Evolutionary conservation across 2,329 filamentous ascomycete genomes (phyloP).

Genomic region (Metarhizium anisopliae): DNA sequence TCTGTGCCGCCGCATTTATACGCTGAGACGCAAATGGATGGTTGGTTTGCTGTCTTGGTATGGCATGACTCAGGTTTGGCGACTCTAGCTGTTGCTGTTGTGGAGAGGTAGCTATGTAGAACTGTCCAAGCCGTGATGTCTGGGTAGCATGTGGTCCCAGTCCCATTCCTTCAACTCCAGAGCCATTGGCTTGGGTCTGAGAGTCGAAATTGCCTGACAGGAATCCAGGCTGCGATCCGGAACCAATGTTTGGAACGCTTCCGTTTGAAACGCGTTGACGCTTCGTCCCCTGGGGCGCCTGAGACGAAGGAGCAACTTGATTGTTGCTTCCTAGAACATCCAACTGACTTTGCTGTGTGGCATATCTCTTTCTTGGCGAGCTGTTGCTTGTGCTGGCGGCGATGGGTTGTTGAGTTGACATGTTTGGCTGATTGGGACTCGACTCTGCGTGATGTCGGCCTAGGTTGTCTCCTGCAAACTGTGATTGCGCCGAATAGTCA

Average conservation of each 20-base stretch:
- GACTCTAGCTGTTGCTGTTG: neutral
- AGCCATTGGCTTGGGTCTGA: neutral
- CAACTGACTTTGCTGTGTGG: neutral
- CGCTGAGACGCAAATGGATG: neutral
- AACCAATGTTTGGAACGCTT: neutral
- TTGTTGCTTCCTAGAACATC: neutral
- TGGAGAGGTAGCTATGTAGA: neutral
- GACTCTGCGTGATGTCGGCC: neutral
- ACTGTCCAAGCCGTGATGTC: neutral
- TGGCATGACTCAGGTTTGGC: neutral
- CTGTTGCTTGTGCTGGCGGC: neutral
- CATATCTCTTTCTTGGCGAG: conserved; percentile 3
- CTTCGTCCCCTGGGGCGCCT: neutral
- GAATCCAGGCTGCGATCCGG: neutral
- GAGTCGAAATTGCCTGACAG: neutral
- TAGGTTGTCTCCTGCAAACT: neutral
- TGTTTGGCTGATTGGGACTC: neutral
- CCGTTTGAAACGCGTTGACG: neutral
- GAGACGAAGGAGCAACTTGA: neutral
- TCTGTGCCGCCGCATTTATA: neutral
- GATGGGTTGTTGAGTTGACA: neutral
- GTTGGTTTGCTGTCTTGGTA: neutral
- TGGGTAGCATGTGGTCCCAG: neutral
- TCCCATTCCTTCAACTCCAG: neutral
- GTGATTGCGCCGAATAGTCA: neutral